phyloP scores from a whole-genome alignment of 805 yeast species.

The Wickerhamiella siamensis region DNA sequence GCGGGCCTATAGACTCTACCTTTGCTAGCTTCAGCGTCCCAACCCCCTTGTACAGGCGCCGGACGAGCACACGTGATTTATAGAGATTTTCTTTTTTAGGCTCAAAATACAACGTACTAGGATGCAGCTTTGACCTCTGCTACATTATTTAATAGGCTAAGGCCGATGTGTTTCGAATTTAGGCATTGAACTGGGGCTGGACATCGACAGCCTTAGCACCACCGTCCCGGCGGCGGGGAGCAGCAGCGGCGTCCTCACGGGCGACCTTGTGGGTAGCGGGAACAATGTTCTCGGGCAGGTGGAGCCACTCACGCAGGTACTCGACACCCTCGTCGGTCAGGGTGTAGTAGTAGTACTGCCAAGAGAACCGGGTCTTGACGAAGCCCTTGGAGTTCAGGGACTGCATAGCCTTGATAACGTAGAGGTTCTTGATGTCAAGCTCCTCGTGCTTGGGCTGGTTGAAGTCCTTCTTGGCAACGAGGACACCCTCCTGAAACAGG shows the following conservation, averaged over 20 bases:
- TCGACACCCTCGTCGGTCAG: constrained; percentile 99
- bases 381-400: constrained; percentile 96
- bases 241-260: constrained; percentile 54
- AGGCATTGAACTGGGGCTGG: constrained; percentile 26
- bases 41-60: too few species aligned
- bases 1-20: too few species aligned
- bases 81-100: too few species aligned
- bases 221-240: constrained; percentile 28
- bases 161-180: constrained; percentile 3
- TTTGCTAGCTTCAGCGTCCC: too few species aligned
- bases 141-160: constrained; percentile 5
- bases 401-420: constrained; percentile 96
- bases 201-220: constrained; percentile 22
- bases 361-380: constrained; percentile 99
- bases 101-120: background rate
- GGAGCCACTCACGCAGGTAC: constrained; percentile 93
- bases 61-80: too few species aligned
- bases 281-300: constrained; percentile 96
- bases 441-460: constrained; percentile 96
- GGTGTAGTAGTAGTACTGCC: constrained; percentile 99
- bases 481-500: constrained; percentile 99
- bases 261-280: constrained; percentile 86
- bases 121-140: constrained; percentile 1
- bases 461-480: constrained; percentile 98
- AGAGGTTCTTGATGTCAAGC: constrained; percentile 95